Evolutionary conservation across 345 rosid species (phyloP).

Genomic region (Cardamine resedifolia): DNA sequence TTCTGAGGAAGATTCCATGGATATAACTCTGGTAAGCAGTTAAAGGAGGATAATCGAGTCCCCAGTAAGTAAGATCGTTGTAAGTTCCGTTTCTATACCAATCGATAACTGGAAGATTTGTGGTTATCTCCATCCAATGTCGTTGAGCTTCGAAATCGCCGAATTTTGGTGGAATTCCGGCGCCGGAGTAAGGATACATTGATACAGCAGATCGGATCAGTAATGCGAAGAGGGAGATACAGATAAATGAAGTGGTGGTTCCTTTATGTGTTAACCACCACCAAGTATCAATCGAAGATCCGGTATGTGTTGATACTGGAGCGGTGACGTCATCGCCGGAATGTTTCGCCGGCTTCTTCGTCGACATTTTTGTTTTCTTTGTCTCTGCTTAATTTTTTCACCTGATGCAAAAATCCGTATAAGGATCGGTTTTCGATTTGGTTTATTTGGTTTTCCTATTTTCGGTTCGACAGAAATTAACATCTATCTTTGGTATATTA

Average conservation of each 20-base stretch:
- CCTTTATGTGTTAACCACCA: conserved; percentile 51
- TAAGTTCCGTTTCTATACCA: conserved; percentile 72
- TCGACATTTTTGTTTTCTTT: conserved; percentile 16
- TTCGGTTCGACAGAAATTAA: no score
- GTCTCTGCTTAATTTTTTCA: not conserved
- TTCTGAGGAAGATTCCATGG: conserved; percentile 68
- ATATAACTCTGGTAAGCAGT: conserved; percentile 92
- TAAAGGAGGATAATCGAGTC: conserved; percentile 96
- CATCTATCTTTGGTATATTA: no score
- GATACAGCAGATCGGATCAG: conserved; percentile 69
- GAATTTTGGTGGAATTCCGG: conserved; percentile 70
- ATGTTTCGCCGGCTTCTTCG: conserved; percentile 31
- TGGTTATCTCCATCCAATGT: conserved; percentile 99
- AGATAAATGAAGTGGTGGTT: conserved; percentile 46
- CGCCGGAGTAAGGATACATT: conserved; percentile 82
- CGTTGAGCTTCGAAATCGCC: conserved; percentile 97
- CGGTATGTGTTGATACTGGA: not conserved
- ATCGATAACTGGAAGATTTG: conserved; percentile 56
- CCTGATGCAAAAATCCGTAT: not conserved
- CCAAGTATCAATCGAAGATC: conserved; percentile 34
- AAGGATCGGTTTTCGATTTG: not conserved
- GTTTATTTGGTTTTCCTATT: no score
- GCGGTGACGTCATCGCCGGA: conserved; percentile 15
- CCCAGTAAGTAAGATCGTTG: conserved; percentile 90
- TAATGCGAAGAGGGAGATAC: conserved; percentile 61